Base-by-base conservation (phyloP, 495 filamentous ascomycete genomes). In the Penicillium herquei region DNA sequence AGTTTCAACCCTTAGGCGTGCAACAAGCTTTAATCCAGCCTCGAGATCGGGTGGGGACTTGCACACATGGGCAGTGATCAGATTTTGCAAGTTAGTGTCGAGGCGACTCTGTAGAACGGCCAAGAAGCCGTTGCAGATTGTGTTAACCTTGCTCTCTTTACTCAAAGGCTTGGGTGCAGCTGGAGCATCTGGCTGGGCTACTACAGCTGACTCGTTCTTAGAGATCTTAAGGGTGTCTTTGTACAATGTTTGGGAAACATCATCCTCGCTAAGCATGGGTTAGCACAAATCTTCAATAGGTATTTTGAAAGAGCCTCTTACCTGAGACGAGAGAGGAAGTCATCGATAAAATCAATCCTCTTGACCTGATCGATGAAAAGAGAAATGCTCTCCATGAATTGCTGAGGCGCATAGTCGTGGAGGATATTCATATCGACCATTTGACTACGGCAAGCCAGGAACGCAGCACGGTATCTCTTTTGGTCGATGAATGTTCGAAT, bases 351-450 rank as follows among this genome's bases (percentile, higher is more conserved):
- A 14, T 95, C 87, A 35, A 88, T 76, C 63, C 87, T 91, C 69
- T 87, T 87, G 40, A 97, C 80, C 66, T 98, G 94, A 18, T 92
- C 85, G 42, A 98, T 76, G 69, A 98, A 95, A 2, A 92, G 59
- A 7, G 72, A 74, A 32, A 96, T 79, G 57, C 84, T 87, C 11
- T 81, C 76, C 72, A 96, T 78, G 64, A 98, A 96, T 56, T 94
- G 88, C 41, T 83, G 75, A 0, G 92, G 90, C 7, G 82, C 83
- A 75, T 98, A 87, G 67, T 98, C 94, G 67, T 96, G 92, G n/a
- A 98, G 76, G 51, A 98, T 93, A 65, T 98, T 98, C 87, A 97
- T 91, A 65, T 98, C 94, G 3, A 98, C 94, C 57, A 94, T 84
- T 66, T 97, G 95, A 49, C 86, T 91, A 33, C 94, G 84, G 67